Percentiles rank a stretch among this genome's conserved stretches.
phyloP scores from a whole-genome alignment of 441 rosid species.

The Populus hybrid region DNA sequence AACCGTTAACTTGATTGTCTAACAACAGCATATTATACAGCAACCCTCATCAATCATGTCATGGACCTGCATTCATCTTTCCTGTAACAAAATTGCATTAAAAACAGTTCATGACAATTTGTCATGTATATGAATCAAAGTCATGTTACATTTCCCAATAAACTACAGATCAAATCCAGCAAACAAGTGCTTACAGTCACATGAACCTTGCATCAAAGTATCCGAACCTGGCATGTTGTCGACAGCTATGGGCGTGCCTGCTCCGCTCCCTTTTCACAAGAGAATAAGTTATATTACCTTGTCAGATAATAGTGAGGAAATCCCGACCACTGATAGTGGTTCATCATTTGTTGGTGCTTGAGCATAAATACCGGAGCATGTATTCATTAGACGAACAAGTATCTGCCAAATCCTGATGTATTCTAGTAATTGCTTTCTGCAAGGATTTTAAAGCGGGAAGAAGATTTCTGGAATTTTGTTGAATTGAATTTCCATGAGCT shows the following conservation, averaged over 20 bases:
- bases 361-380: conserved; percentile 78
- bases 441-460: conserved; percentile 78
- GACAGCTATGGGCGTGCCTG: background rate
- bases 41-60: background rate
- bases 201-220: background rate
- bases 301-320: background rate
- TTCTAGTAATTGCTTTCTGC: conserved; percentile 82
- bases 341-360: conserved; percentile 33
- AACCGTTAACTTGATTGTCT: background rate
- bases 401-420: conserved; percentile 90
- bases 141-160: background rate
- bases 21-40: background rate
- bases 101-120: background rate
- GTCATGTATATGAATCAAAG: background rate
- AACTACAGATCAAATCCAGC: background rate
- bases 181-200: background rate
- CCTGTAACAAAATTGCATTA: background rate
- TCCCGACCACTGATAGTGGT: background rate
- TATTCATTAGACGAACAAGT: conserved; percentile 91
- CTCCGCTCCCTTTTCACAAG: background rate
- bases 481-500: conserved; percentile 72
- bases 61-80: background rate
- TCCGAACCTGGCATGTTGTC: background rate
- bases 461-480: conserved; percentile 71
- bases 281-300: background rate